Evolutionary conservation across 2,329 filamentous ascomycete genomes (phyloP), one percentile per base, ranked within the genome.

Genomic region (Colletotrichum caudatum): DNA sequence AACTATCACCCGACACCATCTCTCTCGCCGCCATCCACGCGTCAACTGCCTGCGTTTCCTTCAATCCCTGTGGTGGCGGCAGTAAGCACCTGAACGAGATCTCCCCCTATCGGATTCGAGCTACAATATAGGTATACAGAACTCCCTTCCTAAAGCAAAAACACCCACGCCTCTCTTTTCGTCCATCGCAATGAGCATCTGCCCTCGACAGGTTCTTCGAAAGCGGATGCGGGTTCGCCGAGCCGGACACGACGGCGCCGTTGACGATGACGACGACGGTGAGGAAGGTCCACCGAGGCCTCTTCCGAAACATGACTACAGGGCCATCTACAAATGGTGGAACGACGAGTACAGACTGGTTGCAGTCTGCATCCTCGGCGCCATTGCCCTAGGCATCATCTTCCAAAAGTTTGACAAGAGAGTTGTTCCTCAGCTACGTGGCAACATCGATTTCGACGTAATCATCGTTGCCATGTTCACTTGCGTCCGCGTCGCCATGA

Each of bases 391-490:
- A 14, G 69, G 77, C 35, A 50, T 76, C 20, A 70, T 83, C 5
- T 75, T 83, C 12, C 73, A 69, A 58, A 60, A 74, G 9, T 82
- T 78, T 70, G 78, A 83, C 56, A 75, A 77, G 23, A 73, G 77
- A 29, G 69, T 78, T 1, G 76, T 79, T 44, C 81, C 81, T 0
- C 73, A 75, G 14, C 76, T 81, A 58, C 74, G 67, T 5, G 72
- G 72, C 29, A 74, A 77, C 0, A 39, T 83, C 7, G 74, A 80
- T 26, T 74, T 82, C 4, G 79, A 80, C 73, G 82, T 81, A 29
- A 69, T 79, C 35, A 75, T 82, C 29, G 79, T 83, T 41, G 80
- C 79, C n/a, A 74, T 82, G 50, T 81, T 82, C 75, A 81, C 79
- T 7, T 71, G 79, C n/a, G 77, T 80, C 8, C 78, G 81, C 18